A percentile compares a stretch with the other conserved stretches of the same genome.
phyloP scores from a whole-genome alignment of 2,329 filamentous ascomycete genomes.

The Colletotrichum agaves region DNA sequence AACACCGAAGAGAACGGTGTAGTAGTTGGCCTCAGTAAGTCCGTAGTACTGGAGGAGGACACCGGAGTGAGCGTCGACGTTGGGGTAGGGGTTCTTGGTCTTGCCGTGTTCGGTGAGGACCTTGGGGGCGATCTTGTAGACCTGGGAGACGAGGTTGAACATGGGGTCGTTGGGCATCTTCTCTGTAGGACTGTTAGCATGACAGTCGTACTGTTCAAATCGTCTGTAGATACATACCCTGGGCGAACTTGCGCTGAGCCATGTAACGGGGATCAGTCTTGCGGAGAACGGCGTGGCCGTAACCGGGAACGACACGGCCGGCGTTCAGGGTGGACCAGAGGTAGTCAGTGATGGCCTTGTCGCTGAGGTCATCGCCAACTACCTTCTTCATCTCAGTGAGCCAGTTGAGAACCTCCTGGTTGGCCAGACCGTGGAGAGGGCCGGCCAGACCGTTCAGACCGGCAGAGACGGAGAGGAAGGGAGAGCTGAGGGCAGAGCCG shows the following conservation, averaged over 20 bases:
- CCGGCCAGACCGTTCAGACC: conserved; percentile 98
- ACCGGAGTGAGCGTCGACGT: conserved; percentile 98
- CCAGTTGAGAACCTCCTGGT: conserved; percentile 99
- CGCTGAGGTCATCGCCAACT: conserved; percentile 93
- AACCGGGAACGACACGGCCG: conserved; percentile 96
- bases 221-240: conserved; percentile 51
- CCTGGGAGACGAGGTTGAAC: conserved; percentile 99
- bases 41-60: conserved; percentile 99
- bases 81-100: conserved; percentile 99
- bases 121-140: conserved; percentile 99
- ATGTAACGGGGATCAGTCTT: conserved; percentile 99
- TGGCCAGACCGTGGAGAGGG: conserved; percentile 97
- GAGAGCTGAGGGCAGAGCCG: conserved; percentile 94
- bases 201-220: not conserved
- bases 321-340: conserved; percentile 97
- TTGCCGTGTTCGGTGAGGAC: conserved; percentile 99
- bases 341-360: conserved; percentile 97
- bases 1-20: conserved; percentile 99
- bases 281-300: conserved; percentile 98
- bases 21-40: conserved; percentile 98
- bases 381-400: conserved; percentile 98
- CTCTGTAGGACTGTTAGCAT: conserved; percentile 56
- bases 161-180: conserved; percentile 97
- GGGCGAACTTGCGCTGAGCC: conserved; percentile 96
- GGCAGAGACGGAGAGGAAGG: conserved; percentile 94